Percentiles rank a stretch among this genome's conserved stretches.
These are phyloP conservation scores for Cyberlindnera japonica DNA, from an alignment of 805 yeast genomes.

Conservation along the genomic window DNA sequence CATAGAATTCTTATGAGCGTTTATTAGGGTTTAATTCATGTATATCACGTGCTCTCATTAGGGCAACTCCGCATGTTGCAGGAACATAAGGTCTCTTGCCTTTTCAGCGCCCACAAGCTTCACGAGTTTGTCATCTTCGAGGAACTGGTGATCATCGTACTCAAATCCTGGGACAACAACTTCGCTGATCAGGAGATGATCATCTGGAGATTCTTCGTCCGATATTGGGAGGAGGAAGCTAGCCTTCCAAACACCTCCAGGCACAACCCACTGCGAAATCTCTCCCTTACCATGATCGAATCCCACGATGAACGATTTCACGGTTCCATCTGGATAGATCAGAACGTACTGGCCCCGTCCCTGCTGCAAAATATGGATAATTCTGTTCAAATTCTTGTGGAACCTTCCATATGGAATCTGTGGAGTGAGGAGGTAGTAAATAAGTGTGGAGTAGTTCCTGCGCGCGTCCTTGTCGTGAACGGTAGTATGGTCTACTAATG, in stretches of 20 bases:
- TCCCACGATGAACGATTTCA: conserved; percentile 51
- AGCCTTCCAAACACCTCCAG: conserved; percentile 56
- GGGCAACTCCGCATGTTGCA: conserved; percentile 26
- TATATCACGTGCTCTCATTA: conserved; percentile 9
- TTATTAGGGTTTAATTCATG: conserved; percentile 2
- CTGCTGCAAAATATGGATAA: conserved; percentile 50
- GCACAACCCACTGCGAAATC: conserved; percentile 60
- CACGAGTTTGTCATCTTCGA: conserved; percentile 34
- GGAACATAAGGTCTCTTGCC: conserved; percentile 36
- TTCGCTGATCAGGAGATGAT: conserved; percentile 47
- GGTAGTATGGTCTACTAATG: not conserved
- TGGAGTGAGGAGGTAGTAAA: conserved; percentile 50
- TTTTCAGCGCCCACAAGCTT: conserved; percentile 36
- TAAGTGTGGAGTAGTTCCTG: conserved; percentile 47
- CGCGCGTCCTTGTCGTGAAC: conserved; percentile 10
- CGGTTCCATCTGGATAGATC: conserved; percentile 45
- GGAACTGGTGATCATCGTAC: conserved; percentile 47
- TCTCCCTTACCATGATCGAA: conserved; percentile 45
- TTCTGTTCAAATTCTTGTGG: conserved; percentile 49
- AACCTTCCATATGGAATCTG: conserved; percentile 48
- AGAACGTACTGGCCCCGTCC: conserved; percentile 56
- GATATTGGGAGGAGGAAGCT: conserved; percentile 42
- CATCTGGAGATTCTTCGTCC: conserved; percentile 32
- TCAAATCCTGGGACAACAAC: conserved; percentile 64
- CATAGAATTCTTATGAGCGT: not conserved